Conservation (phyloP, 352 stramenopile species). For the Globisporangium uncinulatum region DNA sequence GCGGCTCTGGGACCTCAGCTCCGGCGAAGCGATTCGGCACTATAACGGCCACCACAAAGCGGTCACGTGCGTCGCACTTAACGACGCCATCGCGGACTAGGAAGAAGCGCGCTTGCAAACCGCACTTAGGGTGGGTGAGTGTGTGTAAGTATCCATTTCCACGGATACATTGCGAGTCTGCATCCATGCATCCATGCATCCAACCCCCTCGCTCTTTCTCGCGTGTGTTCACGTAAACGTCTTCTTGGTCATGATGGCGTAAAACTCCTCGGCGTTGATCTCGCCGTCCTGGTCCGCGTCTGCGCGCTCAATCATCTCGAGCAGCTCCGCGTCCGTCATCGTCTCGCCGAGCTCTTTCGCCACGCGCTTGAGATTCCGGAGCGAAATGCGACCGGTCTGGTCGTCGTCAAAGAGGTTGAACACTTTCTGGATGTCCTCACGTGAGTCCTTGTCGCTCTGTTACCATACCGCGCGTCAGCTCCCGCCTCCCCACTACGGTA, state of each 20-base stretch:
- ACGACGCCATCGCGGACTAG: constrained; percentile 71
- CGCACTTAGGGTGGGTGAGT: not conserved
- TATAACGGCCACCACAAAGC: constrained; percentile 90
- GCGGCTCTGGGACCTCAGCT: constrained; percentile 95
- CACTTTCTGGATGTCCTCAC: constrained; percentile 95
- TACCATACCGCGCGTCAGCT: not conserved
- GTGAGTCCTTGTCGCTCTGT: constrained; percentile 92
- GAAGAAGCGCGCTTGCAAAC: too few species aligned
- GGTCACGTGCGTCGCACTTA: constrained; percentile 85
- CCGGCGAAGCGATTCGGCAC: constrained; percentile 82
- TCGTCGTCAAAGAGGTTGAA: constrained; percentile 98
- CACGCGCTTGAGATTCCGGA: constrained; percentile 97
- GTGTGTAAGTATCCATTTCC: not conserved
- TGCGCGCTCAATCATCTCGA: constrained; percentile 99
- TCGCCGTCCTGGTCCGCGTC: constrained; percentile 94
- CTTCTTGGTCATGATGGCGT: constrained; percentile 98
- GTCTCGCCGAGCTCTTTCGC: constrained; percentile 98
- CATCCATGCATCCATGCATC: too few species aligned
- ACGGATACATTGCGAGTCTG: constrained; percentile 3
- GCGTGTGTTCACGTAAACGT: constrained; percentile 56
- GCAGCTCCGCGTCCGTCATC: constrained; percentile 98
- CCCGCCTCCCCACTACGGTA: not conserved
- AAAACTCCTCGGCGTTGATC: constrained; percentile 98
- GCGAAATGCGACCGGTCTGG: constrained; percentile 95
- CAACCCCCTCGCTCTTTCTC: not conserved